Base-by-base conservation (phyloP, 345 rosid species). In the Leavenworthia alabamica region DNA sequence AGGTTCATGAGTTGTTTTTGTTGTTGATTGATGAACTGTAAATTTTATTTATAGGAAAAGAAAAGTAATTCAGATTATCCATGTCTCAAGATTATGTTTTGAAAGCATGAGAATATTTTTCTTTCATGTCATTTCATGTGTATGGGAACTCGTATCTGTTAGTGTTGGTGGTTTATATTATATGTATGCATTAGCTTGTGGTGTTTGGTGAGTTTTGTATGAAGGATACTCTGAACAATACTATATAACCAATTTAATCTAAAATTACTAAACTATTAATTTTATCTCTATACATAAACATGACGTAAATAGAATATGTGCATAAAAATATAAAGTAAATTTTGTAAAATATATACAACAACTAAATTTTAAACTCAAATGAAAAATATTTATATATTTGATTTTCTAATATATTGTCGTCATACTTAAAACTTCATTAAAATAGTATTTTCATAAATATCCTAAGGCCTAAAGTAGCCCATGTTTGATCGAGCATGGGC, bases 11-110 rank as follows among this genome's bases (percentile, higher is more conserved):
- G 68, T 55, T 62, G 59, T 57, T 71, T 63, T 56, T 56, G 60
- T 24, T 64, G 75, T 71, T 20, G n/a, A 71, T 56, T 56, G 70
- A 71, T 71, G 70, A 64, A 50, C 69, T 71, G 71, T 71, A 71
- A 33, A 71, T 64, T 64, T 50, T 56, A 49, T 58, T 35, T 49
- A 57, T 43, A 71, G 55, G 55, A 43, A 11, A 17, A 8, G 19
- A 53, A 28, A 15, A 9, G 37, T 41, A 22, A 40, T 27, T 49
- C 28, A 47, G 45, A 57, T 6, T 5, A 17, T 11, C 27, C 3
- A 22, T 53, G 27, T 48, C 22, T 51, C 52, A 10, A 44, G 37
- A 35, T n/a, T n/a, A n/a, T n/a, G 56, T 61, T 44, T 11, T 15
- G 23, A 9, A 29, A 14, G n/a, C 40, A 47, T 56, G 50, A 46